Base-by-base conservation (phyloP, 228 moss, liverwort and hornwort species). In the Sphagnum fallax region DNA sequence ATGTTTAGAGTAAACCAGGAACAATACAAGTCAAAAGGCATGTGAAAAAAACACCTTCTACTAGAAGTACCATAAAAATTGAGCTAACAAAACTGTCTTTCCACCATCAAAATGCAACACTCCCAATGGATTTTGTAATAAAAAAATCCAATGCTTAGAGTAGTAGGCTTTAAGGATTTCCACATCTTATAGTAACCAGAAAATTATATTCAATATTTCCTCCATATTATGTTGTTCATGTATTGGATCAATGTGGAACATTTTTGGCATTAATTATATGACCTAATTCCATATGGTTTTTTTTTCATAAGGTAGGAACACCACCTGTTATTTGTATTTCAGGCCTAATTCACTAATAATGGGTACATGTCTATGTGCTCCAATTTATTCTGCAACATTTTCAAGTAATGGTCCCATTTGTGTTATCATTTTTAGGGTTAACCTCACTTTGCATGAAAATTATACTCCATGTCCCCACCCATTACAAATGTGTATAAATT, bases 71-170 rank as follows among this genome's bases (percentile, higher is more conserved):
- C 94, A 89, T 70, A 90, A 83, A 70, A 98, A 82, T 49, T 94
- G 91, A 74, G 85, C 87, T 71, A 92, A 80, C 50, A 91, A 94
- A 53, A 91, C 86, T 49, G 89, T 92, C 77, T 98, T 94, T 71
- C 98, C 98, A 67, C 98, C 98, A 73, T 73, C 81, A 66, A 98
- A 98, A 68, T 72, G 94, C 92, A 98, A 86, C 18, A 98, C 94
- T 49, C 94, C 94, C 71, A 89, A 62, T 16, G 90, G 79, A 72
- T 89, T 89, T 92, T 98, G 83, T 5, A 77, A 32, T 32, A 68
- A 9, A 69, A 79, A 64, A 14, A 11, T 7, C 15, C 16, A 61
- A 60, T 6, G 10, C 13, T 16, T 52, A 32, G 0, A 32, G 32
- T 32, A 32, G 32, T 32, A 32, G 5, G n/a, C 0, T 15, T 15